Evolutionary conservation across 768 basidiomycete genomes (phyloP), one percentile per base, ranked within the genome.

Genomic region (Pleurotus sapidus): DNA sequence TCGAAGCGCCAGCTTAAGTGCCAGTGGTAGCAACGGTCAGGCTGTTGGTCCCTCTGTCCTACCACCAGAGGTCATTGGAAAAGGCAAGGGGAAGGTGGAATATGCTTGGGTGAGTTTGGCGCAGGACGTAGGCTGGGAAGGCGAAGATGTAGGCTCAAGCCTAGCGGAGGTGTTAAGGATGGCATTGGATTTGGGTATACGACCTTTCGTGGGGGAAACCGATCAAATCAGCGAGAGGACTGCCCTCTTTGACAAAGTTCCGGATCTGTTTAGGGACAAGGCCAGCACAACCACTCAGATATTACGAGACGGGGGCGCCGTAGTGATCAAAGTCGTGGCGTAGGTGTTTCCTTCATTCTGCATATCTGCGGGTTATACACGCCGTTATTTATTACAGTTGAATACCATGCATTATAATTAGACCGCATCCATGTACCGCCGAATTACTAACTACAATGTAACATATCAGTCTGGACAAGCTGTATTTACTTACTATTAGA

Each of bases 111-210:
- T 93, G n/a, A 86, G 83, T 65, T 74, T 85, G 39, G 83, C 84
- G 37, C 88, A 89, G 59, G 92, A 93, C 66, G 83, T 93, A 27
- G 92, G 93, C 68, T 87, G 85, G 79, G 89, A 93, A 64, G 92
- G 92, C 24, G 80, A 84, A 57, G 87, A 91, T 67, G 80, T 93
- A 54, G 75, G 84, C 5, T 77, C 78, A 57, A 78, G 71, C 46
- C 61, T 84, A 49, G 72, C 70, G 4, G 72, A 69, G 39, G 74
- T 81, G 7, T 45, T 83, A 53, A 67, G 69, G 24, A 67, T 78
- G 56, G 76, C 77, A 9, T 49, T 79, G 57, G 74, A 77, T 53
- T 74, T 73, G 39, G 72, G 71, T 18, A 66, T 83, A 14, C 66
- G 77, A 25, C 51, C 51, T 5, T 54, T 27, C 23, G 23, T 54